A percentile compares a stretch with the other conserved stretches of the same genome.
These are phyloP conservation scores for Microdochium bolleyi DNA, from an alignment of 2,329 filamentous ascomycete species.

Conservation along the genomic window DNA sequence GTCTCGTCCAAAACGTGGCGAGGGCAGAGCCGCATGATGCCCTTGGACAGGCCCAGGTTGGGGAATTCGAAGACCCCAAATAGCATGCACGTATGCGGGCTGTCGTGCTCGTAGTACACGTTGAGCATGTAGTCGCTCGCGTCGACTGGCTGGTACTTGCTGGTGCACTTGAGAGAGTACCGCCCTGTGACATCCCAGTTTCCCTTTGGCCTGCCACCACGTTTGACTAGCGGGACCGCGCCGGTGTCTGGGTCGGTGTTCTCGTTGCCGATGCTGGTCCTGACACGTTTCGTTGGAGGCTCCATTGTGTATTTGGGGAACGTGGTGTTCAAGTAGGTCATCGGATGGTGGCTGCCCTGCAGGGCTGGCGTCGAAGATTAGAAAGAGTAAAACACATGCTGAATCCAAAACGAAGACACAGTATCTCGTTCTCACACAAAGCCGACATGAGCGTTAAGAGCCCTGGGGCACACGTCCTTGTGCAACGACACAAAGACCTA, in stretches of 20 bases:
- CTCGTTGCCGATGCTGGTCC: background rate
- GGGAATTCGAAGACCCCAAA: conserved; percentile 6
- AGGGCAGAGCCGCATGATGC: conserved; percentile 4
- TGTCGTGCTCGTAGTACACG: conserved; percentile 4
- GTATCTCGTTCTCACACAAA: too few relatives aligned
- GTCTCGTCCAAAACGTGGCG: conserved; percentile 2
- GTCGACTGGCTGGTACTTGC: conserved; percentile 5
- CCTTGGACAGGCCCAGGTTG: conserved; percentile 2
- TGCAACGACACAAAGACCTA: too few relatives aligned
- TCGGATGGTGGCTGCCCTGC: too few relatives aligned
- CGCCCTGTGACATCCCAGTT: conserved; percentile 5
- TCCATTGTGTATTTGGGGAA: background rate
- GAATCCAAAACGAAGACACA: too few relatives aligned
- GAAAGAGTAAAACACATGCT: too few relatives aligned
- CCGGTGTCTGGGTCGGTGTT: background rate
- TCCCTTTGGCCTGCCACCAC: background rate
- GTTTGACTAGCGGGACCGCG: background rate
- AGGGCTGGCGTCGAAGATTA: too few relatives aligned
- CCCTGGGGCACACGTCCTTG: too few relatives aligned
- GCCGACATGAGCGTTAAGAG: too few relatives aligned
- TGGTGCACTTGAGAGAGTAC: conserved; percentile 3
- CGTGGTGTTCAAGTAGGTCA: too few relatives aligned
- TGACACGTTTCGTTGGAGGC: background rate
- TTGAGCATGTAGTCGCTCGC: conserved; percentile 4
- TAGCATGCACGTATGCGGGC: conserved; percentile 3